Conservation (phyloP, 345 rosid genomes). For the Laguncularia racemosa region DNA sequence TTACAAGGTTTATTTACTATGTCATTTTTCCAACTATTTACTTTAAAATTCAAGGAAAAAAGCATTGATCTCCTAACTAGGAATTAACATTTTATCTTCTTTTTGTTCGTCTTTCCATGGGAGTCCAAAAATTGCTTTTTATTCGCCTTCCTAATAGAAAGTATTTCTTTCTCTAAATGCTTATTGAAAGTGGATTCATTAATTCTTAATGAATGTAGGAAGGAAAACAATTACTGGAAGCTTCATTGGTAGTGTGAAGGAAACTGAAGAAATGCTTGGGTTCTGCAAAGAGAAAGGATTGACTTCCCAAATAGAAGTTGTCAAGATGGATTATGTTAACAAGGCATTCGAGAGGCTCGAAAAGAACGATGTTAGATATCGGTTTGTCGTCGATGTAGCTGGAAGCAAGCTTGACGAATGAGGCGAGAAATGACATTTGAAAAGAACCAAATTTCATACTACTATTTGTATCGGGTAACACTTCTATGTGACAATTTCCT, state of each 20-base stretch:
- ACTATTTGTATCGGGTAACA: too few relatives aligned
- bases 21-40: too few relatives aligned
- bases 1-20: too few relatives aligned
- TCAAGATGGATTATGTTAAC: constrained; percentile 82
- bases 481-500: background rate
- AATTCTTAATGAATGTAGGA: constrained; percentile 26
- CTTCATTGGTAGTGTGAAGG: constrained; percentile 79
- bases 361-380: constrained; percentile 88
- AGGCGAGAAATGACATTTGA: background rate
- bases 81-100: too few relatives aligned
- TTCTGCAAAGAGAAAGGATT: constrained; percentile 65
- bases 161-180: too few relatives aligned
- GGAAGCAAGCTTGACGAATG: constrained; percentile 63
- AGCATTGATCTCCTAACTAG: too few relatives aligned
- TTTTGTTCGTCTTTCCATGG: too few relatives aligned
- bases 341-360: constrained; percentile 77
- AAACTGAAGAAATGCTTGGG: constrained; percentile 72
- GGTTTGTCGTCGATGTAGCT: constrained; percentile 81
- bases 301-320: constrained; percentile 64
- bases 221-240: constrained; percentile 72
- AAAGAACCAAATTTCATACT: background rate
- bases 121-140: too few relatives aligned
- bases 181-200: too few relatives aligned
- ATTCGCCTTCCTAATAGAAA: too few relatives aligned
- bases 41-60: too few relatives aligned